A percentile compares a stretch with the other conserved stretches of the same genome.
phyloP scores from a whole-genome alignment of 2,329 filamentous ascomycete genomes.

The Dactylellina haptotyla region DNA sequence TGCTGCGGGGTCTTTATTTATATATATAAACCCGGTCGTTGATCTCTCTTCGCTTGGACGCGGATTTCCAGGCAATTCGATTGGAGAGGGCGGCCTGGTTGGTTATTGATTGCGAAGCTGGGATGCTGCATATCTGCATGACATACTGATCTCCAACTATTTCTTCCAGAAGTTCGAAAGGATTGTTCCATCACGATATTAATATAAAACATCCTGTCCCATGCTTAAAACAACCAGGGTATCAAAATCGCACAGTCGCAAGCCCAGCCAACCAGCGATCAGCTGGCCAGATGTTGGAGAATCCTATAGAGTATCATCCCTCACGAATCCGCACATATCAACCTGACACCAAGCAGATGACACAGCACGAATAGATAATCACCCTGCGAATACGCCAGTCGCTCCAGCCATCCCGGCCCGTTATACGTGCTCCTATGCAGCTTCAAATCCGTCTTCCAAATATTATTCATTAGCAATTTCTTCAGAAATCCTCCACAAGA shows the following conservation, averaged over 20 bases:
- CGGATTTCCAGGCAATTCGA: no score
- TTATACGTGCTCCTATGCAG: conserved; percentile 28
- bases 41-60: neutral
- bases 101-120: neutral
- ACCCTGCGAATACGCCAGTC: conserved; percentile 38
- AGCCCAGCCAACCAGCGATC: no score
- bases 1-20: neutral
- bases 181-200: conserved; percentile 5
- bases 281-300: no score
- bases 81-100: neutral
- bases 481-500: conserved; percentile 2
- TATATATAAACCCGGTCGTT: neutral
- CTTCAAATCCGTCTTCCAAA: conserved; percentile 30
- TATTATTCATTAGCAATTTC: neutral
- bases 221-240: neutral
- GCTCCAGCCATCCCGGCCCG: conserved; percentile 32
- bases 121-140: conserved; percentile 7
- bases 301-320: neutral
- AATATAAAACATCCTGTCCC: neutral
- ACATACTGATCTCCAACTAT: conserved; percentile 2
- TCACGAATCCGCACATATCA: conserved; percentile 38
- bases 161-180: conserved; percentile 1
- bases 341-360: conserved; percentile 21
- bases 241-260: neutral
- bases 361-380: conserved; percentile 43